phyloP scores from a whole-genome alignment of 805 yeast species.

The Metschnikowia lunata region DNA sequence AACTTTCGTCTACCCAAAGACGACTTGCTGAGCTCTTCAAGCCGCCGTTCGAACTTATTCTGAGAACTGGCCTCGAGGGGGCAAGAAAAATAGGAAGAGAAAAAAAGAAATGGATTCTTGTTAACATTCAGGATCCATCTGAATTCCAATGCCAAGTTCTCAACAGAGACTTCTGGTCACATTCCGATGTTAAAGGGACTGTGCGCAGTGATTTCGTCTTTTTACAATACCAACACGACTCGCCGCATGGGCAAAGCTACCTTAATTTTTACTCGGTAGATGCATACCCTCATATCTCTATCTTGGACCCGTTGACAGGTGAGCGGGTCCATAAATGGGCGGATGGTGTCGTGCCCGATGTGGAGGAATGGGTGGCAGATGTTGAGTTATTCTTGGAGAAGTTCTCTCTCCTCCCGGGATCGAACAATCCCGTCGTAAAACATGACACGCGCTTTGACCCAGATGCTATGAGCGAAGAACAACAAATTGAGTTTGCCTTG shows the following conservation, averaged over 20 bases:
- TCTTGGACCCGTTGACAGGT: constrained; percentile 93
- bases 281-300: constrained; percentile 82
- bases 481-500: constrained; percentile 74
- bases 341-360: constrained; percentile 54
- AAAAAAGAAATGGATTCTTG: constrained; percentile 72
- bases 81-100: constrained; percentile 68
- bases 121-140: constrained; percentile 81
- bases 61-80: constrained; percentile 59
- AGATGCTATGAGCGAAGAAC: constrained; percentile 69
- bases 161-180: constrained; percentile 92
- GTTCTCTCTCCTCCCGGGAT: constrained; percentile 61
- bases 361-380: constrained; percentile 59
- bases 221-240: constrained; percentile 78
- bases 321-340: constrained; percentile 79
- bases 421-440: constrained; percentile 60
- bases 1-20: constrained; percentile 50
- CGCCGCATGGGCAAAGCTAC: constrained; percentile 70
- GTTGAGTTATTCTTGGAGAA: constrained; percentile 62
- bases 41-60: constrained; percentile 91
- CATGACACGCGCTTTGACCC: constrained; percentile 62
- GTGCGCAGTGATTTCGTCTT: constrained; percentile 72
- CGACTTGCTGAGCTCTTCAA: constrained; percentile 78
- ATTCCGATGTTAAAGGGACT: constrained; percentile 54
- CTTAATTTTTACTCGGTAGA: constrained; percentile 65
- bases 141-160: constrained; percentile 86